Evolutionary conservation across 2,329 filamentous ascomycete species (phyloP), one percentile per base, ranked within the genome.

Genomic region (Penicillium oxalicum): DNA sequence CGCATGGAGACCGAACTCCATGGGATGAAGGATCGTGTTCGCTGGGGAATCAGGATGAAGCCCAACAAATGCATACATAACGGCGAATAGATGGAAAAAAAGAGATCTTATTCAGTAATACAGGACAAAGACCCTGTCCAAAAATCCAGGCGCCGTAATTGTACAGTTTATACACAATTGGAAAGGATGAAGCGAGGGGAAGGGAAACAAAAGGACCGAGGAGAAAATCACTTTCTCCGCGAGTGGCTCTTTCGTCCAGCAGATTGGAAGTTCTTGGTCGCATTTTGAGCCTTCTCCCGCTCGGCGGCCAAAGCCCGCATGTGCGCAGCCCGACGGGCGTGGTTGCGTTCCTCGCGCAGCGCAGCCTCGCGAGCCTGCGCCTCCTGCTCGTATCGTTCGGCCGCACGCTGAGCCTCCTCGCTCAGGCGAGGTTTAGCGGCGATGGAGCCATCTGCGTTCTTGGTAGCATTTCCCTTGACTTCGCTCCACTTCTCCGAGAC

Each of bases 261-360:
- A 9, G 44, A 26, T 40, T 58, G 50, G 8, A 50, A 49, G 29
- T 49, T 50, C 40, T 53, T 47, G 40, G 47, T 47, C 8, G 50
- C 49, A 34, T 47, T 37, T 40, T 51, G 50, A 3, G 61, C 59
- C 53, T 61, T 63, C 45, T 60, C 49, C 29, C 56, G 52, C 52
- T 66, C 52, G 26, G 49, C 47, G 45, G 57, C 56, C 24, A 66
- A 46, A 13, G 56, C 47, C 49, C 48, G 44, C 52, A 61, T 38
- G 44, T 67, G 56, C 24, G 62, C 56, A 27, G 59, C 50, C 38
- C 64, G 58, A 5, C 61, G 62, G 13, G 66, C 60, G 44, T 69
- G 63, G 29, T 69, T 70, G 12, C 63, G 60, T 49, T 68, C 59
- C 45, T 69, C 63, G 38, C 67, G 65, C 47, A 64, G 66, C 35